A percentile compares a stretch with the other conserved stretches of the same genome.
phyloP scores from a whole-genome alignment of 805 yeast genomes.

The Saccharomycopsis javanensis region DNA sequence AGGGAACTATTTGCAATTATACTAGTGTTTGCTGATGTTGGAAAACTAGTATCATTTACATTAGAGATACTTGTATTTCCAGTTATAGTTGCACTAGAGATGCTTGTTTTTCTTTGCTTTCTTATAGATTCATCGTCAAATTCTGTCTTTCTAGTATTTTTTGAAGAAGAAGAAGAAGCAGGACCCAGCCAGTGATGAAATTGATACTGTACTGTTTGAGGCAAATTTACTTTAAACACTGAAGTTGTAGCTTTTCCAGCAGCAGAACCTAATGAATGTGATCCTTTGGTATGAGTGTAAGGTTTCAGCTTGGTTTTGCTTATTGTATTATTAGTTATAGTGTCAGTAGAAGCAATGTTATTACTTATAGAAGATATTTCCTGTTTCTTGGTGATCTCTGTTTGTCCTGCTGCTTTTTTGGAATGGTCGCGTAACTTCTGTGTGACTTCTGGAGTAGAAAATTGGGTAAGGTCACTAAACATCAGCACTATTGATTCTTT shows the following conservation, averaged over 20 bases:
- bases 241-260: slow-evolving; percentile 25
- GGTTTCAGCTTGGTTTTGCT: background rate
- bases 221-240: slow-evolving; percentile 27
- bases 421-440: slow-evolving; percentile 3
- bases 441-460: background rate
- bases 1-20: background rate
- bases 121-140: background rate
- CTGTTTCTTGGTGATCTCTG: background rate
- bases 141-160: slow-evolving; percentile 14
- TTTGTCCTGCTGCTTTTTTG: background rate
- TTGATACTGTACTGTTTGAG: slow-evolving; percentile 28
- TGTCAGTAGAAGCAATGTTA: background rate
- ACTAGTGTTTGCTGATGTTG: background rate
- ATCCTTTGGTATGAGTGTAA: background rate
- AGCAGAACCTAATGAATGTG: slow-evolving; percentile 7
- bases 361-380: background rate
- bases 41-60: slow-evolving; percentile 1
- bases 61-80: slow-evolving; percentile 1
- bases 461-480: slow-evolving; percentile 29
- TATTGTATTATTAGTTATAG: background rate
- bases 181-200: slow-evolving; percentile 32
- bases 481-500: slow-evolving; percentile 52
- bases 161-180: background rate
- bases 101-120: background rate
- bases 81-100: background rate